Percentiles rank a stretch among this genome's conserved stretches.
Conservation (phyloP, 177 flowering plant species). For the Vitis hybrid region DNA sequence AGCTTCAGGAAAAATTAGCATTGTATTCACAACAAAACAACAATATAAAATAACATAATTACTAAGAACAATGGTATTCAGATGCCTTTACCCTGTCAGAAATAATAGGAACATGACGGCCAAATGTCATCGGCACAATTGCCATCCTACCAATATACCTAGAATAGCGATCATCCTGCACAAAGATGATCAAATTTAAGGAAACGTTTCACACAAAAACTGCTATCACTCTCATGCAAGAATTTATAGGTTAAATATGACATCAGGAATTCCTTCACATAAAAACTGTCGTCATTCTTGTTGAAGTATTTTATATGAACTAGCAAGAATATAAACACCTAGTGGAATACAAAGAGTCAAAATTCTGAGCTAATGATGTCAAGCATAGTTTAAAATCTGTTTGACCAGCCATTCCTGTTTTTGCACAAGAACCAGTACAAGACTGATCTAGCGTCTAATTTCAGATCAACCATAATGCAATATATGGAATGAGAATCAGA, state of each 20-base stretch:
- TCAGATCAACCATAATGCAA: no score
- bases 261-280: background rate
- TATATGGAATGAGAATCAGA: no score
- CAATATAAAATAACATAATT: background rate
- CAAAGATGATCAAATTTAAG: background rate
- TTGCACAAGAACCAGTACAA: no score
- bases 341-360: no score
- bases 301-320: no score
- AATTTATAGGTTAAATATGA: background rate
- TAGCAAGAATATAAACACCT: no score
- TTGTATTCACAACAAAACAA: background rate
- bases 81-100: constrained; percentile 62
- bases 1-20: background rate
- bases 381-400: no score
- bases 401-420: no score
- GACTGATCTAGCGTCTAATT: no score
- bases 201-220: background rate
- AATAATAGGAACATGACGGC: constrained; percentile 94
- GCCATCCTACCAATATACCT: constrained; percentile 78
- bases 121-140: constrained; percentile 94
- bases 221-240: background rate
- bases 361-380: no score
- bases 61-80: background rate
- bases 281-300: no score
- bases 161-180: constrained; percentile 90